Percentiles rank a stretch among this genome's conserved stretches.
These are phyloP conservation scores for Drechslerella dactyloides DNA, from an alignment of 2,329 filamentous ascomycete genomes.

Conservation along the genomic window DNA sequence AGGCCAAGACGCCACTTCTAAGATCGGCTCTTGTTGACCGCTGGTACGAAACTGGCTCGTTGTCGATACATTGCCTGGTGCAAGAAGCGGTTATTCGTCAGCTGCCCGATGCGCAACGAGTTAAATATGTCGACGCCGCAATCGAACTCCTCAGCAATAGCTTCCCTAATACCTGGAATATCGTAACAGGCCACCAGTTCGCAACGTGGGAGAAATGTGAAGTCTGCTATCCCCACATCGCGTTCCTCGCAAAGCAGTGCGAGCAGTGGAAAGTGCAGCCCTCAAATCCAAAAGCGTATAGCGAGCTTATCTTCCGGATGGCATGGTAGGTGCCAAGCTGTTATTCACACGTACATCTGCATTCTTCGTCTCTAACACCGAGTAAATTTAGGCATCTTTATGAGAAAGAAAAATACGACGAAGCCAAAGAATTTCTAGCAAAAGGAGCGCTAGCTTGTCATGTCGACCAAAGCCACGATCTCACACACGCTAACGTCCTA, in stretches of 20 bases:
- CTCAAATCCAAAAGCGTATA: constrained; percentile 50
- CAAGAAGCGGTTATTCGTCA: constrained; percentile 52
- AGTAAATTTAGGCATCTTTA: constrained; percentile 56
- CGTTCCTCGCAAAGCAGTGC: constrained; percentile 53
- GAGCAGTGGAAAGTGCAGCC: constrained; percentile 48
- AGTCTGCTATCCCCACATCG: constrained; percentile 56
- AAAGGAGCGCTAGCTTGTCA: constrained; percentile 53
- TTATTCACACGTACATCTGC: neutral
- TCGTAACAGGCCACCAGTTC: constrained; percentile 55
- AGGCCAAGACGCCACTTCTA: constrained; percentile 52
- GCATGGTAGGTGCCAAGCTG: constrained; percentile 53
- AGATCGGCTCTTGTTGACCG: constrained; percentile 53
- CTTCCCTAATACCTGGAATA: constrained; percentile 55
- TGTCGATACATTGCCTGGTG: constrained; percentile 54
- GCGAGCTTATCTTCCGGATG: constrained; percentile 54
- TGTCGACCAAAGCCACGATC: constrained; percentile 53
- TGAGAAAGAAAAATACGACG: constrained; percentile 55
- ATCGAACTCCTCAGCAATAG: constrained; percentile 54
- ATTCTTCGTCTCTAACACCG: neutral
- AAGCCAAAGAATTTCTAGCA: constrained; percentile 54
- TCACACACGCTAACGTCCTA: constrained; percentile 56
- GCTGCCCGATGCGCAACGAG: constrained; percentile 30
- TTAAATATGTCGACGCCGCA: constrained; percentile 53
- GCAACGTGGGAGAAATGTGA: constrained; percentile 55
- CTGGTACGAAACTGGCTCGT: constrained; percentile 34